Evolutionary conservation across 139 green algal genomes (phyloP).

Genomic region (Chlamydomonas schloesseri): DNA sequence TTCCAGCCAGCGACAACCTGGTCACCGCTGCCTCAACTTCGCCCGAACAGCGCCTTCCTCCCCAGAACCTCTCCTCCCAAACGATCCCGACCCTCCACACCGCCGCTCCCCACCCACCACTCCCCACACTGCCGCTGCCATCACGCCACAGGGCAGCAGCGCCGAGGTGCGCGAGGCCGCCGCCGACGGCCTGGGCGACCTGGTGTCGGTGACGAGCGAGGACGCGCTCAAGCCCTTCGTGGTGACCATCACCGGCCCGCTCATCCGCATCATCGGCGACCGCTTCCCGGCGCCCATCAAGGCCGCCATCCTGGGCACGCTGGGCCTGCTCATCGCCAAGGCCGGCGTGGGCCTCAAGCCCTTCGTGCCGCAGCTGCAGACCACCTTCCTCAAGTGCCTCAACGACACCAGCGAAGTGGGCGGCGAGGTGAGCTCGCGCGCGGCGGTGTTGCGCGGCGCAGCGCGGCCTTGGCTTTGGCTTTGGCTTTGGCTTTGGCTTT

Average conservation of each 20-base stretch:
- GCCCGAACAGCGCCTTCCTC: too few species aligned
- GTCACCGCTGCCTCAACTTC: too few species aligned
- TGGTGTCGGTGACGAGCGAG: constrained; percentile 86
- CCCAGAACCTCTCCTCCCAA: too few species aligned
- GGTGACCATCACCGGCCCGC: constrained; percentile 92
- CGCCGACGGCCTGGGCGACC: constrained; percentile 91
- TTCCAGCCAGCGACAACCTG: too few species aligned
- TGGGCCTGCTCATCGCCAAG: constrained; percentile 90
- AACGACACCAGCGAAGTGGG: constrained; percentile 66
- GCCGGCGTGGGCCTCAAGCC: constrained; percentile 90
- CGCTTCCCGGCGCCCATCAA: constrained; percentile 71
- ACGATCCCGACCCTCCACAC: too few species aligned
- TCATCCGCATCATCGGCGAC: constrained; percentile 96
- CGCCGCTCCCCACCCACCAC: not conserved
- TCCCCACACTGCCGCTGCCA: not conserved
- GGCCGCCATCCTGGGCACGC: constrained; percentile 90
- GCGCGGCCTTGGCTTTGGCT: too few species aligned
- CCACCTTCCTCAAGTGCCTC: constrained; percentile 98
- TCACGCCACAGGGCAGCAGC: constrained; percentile 67
- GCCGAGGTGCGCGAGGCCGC: constrained; percentile 89
- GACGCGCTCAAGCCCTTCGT: constrained; percentile 91
- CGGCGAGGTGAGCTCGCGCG: too few species aligned
- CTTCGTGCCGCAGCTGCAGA: constrained; percentile 98
- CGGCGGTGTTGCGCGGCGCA: too few species aligned
- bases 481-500: too few species aligned